Evolutionary conservation across 179 eudicot genomes (phyloP).

Genomic region (Carnegiea gigantea): DNA sequence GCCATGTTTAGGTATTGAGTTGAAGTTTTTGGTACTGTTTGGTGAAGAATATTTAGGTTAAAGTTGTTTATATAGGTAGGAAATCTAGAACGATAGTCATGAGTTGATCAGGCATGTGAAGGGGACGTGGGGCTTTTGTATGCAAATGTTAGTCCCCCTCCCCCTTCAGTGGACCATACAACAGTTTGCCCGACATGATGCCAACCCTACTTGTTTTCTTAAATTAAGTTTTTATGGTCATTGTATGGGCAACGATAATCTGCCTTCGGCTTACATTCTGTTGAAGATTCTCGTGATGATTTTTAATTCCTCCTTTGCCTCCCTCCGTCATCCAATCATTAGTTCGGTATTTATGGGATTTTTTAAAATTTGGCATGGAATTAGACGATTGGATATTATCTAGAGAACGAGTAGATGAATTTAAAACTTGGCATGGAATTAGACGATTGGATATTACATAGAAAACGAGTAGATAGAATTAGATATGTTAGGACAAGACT

Average conservation of each 20-base stretch:
- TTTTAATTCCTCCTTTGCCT: not conserved
- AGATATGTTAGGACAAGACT: not conserved
- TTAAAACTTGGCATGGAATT: not conserved
- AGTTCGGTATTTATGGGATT: not conserved
- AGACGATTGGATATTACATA: not conserved
- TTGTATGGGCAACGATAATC: not conserved
- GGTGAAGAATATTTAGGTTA: not conserved
- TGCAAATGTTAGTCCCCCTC: not conserved
- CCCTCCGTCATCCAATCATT: not conserved
- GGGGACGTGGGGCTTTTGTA: not conserved
- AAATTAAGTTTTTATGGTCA: not conserved
- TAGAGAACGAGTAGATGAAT: not conserved
- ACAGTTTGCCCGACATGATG: constrained; percentile 23
- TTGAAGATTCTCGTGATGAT: not conserved
- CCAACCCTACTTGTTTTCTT: constrained; percentile 13
- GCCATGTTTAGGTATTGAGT: not conserved
- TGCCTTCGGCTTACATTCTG: not conserved
- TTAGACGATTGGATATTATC: not conserved
- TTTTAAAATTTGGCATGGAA: not conserved
- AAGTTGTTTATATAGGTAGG: not conserved
- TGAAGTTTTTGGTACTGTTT: not conserved
- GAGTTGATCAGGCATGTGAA: not conserved
- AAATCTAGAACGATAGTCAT: not conserved
- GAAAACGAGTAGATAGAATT: not conserved
- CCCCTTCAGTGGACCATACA: not conserved